Conservation (phyloP, 352 stramenopile genomes). For the Pythium grandisporangium region DNA sequence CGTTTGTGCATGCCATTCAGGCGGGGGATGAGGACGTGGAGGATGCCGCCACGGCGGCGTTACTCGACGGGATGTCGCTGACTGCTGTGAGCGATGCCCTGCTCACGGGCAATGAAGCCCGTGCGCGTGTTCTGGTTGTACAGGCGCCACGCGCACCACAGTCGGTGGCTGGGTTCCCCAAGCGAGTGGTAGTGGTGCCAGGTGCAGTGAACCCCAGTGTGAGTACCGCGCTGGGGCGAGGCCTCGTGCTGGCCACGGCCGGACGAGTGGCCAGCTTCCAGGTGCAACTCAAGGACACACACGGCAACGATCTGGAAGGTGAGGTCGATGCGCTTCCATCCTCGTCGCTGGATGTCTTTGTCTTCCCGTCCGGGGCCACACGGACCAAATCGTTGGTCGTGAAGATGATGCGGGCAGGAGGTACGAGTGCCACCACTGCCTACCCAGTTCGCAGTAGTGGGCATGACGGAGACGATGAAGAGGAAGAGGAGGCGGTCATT, state of each 20-base stretch:
- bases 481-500: too few relatives aligned
- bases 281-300: slow-evolving; percentile 77
- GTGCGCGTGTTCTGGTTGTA: slow-evolving; percentile 20
- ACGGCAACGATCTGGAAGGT: slow-evolving; percentile 72
- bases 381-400: slow-evolving; percentile 21
- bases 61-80: too few relatives aligned
- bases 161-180: slow-evolving; percentile 59
- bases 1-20: slow-evolving; percentile 18
- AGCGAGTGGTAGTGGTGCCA: slow-evolving; percentile 39
- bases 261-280: slow-evolving; percentile 47
- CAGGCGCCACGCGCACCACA: slow-evolving; percentile 16
- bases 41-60: background rate
- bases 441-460: too few relatives aligned
- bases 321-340: too few relatives aligned
- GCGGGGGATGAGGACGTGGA: slow-evolving; percentile 2
- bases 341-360: too few relatives aligned
- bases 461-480: too few relatives aligned
- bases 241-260: slow-evolving; percentile 44
- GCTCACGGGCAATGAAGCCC: slow-evolving; percentile 54
- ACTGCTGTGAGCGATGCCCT: slow-evolving; percentile 7
- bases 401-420: too few relatives aligned
- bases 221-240: slow-evolving; percentile 52
- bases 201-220: slow-evolving; percentile 60
- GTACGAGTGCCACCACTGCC: too few relatives aligned
- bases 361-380: slow-evolving; percentile 33